Conservation (phyloP, 2,329 filamentous ascomycete species). For the Xylaria sp. region DNA sequence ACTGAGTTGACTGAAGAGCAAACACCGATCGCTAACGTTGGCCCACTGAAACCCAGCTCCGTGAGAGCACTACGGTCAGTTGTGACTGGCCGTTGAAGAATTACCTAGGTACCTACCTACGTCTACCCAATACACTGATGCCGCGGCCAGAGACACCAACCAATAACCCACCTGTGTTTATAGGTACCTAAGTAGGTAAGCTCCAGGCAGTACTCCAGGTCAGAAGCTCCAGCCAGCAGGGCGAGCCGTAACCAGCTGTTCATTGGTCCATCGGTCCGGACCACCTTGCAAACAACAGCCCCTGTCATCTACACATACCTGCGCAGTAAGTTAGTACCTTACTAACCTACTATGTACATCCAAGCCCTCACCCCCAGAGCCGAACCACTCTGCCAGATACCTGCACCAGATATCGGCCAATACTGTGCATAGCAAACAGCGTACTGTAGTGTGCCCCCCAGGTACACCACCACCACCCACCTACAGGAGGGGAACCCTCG, state of each 20-base stretch:
- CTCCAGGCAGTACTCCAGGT: not conserved
- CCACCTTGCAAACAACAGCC: conserved; percentile 20
- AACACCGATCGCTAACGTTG: not conserved
- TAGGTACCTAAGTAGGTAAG: not conserved
- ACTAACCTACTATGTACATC: not conserved
- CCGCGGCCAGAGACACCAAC: too few species aligned
- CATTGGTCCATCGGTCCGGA: conserved; percentile 10
- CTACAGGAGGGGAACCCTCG: conserved; percentile 37
- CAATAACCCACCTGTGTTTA: not conserved
- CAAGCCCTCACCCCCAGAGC: not conserved
- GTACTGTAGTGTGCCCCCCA: not conserved
- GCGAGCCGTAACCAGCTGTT: conserved; percentile 15
- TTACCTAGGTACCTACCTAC: too few species aligned
- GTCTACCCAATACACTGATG: not conserved
- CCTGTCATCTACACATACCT: conserved; percentile 11
- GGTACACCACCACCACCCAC: not conserved
- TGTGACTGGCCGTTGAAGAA: not conserved
- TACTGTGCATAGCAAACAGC: not conserved
- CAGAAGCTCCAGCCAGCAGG: conserved; percentile 16
- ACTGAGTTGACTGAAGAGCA: too few species aligned
- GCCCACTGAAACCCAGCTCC: not conserved
- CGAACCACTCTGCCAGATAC: not conserved
- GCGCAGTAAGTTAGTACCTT: too few species aligned
- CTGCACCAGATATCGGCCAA: not conserved
- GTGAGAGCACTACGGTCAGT: not conserved